phyloP scores from a whole-genome alignment of 495 filamentous ascomycete species.

The Rhypophila decipiens region DNA sequence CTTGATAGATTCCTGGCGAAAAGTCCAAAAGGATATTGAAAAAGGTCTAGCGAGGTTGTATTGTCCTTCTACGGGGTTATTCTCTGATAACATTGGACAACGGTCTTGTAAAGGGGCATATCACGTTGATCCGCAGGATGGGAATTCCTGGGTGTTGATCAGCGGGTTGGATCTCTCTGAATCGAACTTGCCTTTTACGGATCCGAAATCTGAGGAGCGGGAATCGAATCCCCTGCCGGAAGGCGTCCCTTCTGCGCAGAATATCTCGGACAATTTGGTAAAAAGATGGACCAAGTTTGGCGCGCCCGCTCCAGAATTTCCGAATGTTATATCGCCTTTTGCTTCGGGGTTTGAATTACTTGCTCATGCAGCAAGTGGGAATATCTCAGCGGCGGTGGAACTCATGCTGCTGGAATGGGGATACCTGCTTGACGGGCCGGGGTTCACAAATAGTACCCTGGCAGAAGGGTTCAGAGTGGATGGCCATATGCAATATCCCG shows the following conservation, averaged over 20 bases:
- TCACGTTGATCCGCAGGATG: slow-evolving; percentile 40
- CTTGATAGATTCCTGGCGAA: slow-evolving; percentile 9
- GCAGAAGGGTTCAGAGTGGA: slow-evolving; percentile 54
- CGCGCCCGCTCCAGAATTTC: slow-evolving; percentile 52
- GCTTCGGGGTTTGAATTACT: slow-evolving; percentile 56
- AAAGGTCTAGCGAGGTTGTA: slow-evolving; percentile 23
- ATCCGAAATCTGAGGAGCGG: slow-evolving; percentile 5
- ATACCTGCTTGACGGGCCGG: slow-evolving; percentile 54
- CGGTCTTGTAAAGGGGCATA: slow-evolving; percentile 14
- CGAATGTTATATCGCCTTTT: slow-evolving; percentile 55
- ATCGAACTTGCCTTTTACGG: slow-evolving; percentile 1
- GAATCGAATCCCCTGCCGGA: background rate
- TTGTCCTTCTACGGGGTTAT: slow-evolving; percentile 22
- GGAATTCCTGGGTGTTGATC: slow-evolving; percentile 42
- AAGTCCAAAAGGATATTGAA: slow-evolving; percentile 9
- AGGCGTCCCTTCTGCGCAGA: slow-evolving; percentile 12
- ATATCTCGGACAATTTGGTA: slow-evolving; percentile 38
- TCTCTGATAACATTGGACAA: slow-evolving; percentile 25
- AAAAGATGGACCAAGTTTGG: slow-evolving; percentile 53
- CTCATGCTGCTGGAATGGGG: slow-evolving; percentile 55
- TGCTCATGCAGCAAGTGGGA: slow-evolving; percentile 45
- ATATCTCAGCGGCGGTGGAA: slow-evolving; percentile 44
- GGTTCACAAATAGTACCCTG: slow-evolving; percentile 56
- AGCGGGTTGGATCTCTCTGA: slow-evolving; percentile 10
- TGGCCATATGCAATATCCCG: slow-evolving; percentile 52